phyloP scores from a whole-genome alignment of 768 basidiomycete genomes.

The Lentinula edodes region DNA sequence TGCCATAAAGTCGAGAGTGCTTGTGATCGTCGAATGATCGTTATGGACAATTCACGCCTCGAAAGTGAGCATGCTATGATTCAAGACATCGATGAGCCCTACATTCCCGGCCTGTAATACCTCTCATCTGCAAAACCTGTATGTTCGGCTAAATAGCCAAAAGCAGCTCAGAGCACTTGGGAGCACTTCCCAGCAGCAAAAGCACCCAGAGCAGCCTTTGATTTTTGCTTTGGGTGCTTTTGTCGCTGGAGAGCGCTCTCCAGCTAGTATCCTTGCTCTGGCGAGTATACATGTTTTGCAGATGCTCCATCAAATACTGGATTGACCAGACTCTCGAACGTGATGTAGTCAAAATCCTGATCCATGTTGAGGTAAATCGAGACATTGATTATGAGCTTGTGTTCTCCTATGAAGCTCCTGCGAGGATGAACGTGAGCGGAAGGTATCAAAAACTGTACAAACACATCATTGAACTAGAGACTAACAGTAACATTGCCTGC shows the following conservation, averaged over 20 bases:
- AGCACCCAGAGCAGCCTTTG: too few species aligned
- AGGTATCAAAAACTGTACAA: background rate
- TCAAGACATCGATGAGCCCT: background rate
- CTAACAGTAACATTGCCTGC: background rate
- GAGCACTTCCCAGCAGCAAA: too few species aligned
- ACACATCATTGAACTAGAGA: constrained; percentile 4
- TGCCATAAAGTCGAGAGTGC: background rate
- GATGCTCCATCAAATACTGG: background rate
- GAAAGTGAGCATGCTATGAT: constrained; percentile 1
- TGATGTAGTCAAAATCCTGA: constrained; percentile 2
- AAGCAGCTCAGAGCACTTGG: too few species aligned
- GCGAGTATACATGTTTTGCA: too few species aligned
- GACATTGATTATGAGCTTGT: background rate
- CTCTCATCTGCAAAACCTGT: too few species aligned
- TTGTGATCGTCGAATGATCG: background rate
- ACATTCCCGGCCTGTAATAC: background rate
- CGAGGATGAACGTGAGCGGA: background rate
- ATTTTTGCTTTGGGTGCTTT: too few species aligned
- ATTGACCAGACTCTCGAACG: background rate
- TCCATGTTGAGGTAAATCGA: background rate
- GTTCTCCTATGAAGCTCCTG: too few species aligned
- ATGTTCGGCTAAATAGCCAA: too few species aligned
- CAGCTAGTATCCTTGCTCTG: too few species aligned
- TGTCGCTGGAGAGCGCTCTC: too few species aligned
- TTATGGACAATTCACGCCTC: background rate